A percentile compares a stretch with the other conserved stretches of the same genome.
Evolutionary conservation across 257 asterid species (phyloP).

Genomic region (Thymus mandschuricus): DNA sequence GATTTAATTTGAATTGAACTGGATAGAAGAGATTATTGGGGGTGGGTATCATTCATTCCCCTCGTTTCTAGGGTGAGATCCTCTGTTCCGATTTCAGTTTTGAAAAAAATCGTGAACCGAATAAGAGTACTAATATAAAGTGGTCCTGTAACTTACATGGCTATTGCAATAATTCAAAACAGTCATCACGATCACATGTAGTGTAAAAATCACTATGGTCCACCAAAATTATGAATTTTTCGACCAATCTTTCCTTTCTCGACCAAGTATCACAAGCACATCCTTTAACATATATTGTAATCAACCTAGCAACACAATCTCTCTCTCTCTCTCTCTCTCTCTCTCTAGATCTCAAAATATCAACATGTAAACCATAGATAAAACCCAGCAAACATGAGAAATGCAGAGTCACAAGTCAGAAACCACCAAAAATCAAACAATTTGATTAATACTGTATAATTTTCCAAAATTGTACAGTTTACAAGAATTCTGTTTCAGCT

Average conservation of each 20-base stretch:
- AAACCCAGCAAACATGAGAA: conserved; percentile 1
- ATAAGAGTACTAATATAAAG: background rate
- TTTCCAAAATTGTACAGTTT: conserved; percentile 30
- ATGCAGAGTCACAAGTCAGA: background rate
- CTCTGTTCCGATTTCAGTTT: background rate
- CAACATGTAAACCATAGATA: background rate
- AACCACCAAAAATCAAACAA: conserved; percentile 16
- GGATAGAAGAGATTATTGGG: no score
- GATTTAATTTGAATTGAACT: background rate
- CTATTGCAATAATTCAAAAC: conserved; percentile 38
- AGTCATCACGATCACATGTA: conserved; percentile 30
- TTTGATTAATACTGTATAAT: conserved; percentile 24
- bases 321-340: background rate
- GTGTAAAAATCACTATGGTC: conserved; percentile 34
- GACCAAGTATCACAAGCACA: conserved; percentile 25
- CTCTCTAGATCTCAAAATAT: background rate
- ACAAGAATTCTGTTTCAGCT: conserved; percentile 29
- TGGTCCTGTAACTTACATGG: conserved; percentile 33
- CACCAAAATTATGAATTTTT: conserved; percentile 32
- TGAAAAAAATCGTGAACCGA: background rate
- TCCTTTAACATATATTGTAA: background rate
- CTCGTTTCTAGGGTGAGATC: background rate
- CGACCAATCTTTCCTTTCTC: conserved; percentile 24
- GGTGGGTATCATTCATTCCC: background rate
- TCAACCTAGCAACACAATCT: background rate